These are phyloP conservation scores for Saccharomyces eubayanus DNA, from an alignment of 805 yeast genomes.

Conservation along the genomic window DNA sequence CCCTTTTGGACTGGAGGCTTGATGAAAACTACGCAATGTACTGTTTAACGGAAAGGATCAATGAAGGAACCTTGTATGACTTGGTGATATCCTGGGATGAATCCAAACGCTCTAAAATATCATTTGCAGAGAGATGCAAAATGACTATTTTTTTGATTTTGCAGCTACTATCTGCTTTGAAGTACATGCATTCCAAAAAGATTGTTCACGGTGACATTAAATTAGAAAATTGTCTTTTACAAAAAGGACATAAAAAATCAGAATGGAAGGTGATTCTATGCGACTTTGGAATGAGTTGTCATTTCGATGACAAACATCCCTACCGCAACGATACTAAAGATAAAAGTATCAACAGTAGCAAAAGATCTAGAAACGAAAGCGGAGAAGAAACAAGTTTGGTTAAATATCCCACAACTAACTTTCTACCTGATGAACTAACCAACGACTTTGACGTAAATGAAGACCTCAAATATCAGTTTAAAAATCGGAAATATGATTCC, in stretches of 20 bases:
- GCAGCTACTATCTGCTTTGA: constrained; percentile 52
- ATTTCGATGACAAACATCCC: constrained; percentile 14
- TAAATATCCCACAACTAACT: neutral
- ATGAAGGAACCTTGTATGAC: constrained; percentile 78
- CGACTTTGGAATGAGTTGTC: constrained; percentile 79
- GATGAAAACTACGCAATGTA: constrained; percentile 52
- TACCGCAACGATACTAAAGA: constrained; percentile 1
- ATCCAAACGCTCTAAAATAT: constrained; percentile 26
- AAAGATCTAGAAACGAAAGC: constrained; percentile 5
- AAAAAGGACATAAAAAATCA: constrained; percentile 28
- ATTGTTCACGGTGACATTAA: constrained; percentile 79
- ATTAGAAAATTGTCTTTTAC: constrained; percentile 68
- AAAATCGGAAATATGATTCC: neutral
- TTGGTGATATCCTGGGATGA: constrained; percentile 62
- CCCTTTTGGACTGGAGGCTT: constrained; percentile 52
- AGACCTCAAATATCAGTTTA: neutral
- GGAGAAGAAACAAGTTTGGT: neutral
- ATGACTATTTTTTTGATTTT: constrained; percentile 34
- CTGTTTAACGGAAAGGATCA: constrained; percentile 58
- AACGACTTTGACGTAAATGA: neutral
- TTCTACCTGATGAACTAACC: neutral
- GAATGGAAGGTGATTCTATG: constrained; percentile 47
- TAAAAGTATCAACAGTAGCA: constrained; percentile 3
- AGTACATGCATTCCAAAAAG: constrained; percentile 50
- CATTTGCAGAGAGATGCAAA: constrained; percentile 30